Evolutionary conservation across 169 alveolate genomes (phyloP).

Genomic region (Theileria sp.): DNA sequence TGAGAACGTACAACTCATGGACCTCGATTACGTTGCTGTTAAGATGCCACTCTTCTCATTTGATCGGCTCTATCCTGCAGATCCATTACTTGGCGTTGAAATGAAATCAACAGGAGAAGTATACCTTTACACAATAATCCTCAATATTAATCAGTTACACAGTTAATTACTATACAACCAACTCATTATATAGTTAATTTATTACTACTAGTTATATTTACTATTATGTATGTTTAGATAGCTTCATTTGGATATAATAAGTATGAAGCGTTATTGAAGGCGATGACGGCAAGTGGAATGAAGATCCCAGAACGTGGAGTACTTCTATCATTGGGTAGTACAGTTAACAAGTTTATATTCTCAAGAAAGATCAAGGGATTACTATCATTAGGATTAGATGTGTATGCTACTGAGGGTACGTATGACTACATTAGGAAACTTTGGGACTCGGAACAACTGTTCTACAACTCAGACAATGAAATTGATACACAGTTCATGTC

Average conservation of each 20-base stretch:
- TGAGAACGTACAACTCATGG: constrained; percentile 80
- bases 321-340: constrained; percentile 66
- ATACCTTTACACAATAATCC: neutral
- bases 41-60: constrained; percentile 86
- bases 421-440: constrained; percentile 38
- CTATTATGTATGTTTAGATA: neutral
- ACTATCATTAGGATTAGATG: constrained; percentile 69
- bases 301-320: constrained; percentile 73
- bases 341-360: constrained; percentile 67
- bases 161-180: neutral
- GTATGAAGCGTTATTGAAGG: constrained; percentile 85
- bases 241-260: constrained; percentile 81
- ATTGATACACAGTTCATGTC: neutral
- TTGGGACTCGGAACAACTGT: constrained; percentile 14
- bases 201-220: neutral
- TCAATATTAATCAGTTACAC: neutral
- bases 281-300: constrained; percentile 81
- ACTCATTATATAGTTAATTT: neutral
- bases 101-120: constrained; percentile 89
- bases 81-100: constrained; percentile 88
- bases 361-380: constrained; percentile 65
- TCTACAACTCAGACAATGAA: constrained; percentile 4
- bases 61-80: constrained; percentile 80
- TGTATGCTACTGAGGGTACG: constrained; percentile 78
- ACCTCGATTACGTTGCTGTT: constrained; percentile 82